Percentiles rank a stretch among this genome's conserved stretches.
These are phyloP conservation scores for Secale cereale DNA, from an alignment of 176 grass and related monocot species.

Conservation along the genomic window DNA sequence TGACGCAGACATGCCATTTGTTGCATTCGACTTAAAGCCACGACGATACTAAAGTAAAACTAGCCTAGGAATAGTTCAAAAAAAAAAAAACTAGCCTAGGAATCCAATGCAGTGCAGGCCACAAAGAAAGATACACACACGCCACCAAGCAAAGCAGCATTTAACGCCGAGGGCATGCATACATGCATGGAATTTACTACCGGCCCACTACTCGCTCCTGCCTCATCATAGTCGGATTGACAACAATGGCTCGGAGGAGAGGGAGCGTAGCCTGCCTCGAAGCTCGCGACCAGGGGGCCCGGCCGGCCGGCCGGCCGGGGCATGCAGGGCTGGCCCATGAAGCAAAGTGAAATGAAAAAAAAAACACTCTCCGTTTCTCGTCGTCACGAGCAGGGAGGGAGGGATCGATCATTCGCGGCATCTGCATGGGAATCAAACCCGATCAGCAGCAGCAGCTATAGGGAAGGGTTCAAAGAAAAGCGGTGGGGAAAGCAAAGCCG, in stretches of 20 bases:
- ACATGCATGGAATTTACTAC: conserved; percentile 7
- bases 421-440: conserved; percentile 64
- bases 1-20: conserved; percentile 29
- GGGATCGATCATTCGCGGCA: conserved; percentile 33
- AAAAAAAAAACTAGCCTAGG: background rate
- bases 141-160: background rate
- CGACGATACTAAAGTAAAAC: background rate
- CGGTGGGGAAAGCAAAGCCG: background rate
- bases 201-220: background rate
- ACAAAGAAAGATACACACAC: background rate
- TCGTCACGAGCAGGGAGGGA: background rate
- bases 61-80: background rate
- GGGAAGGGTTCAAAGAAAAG: conserved; percentile 21
- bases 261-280: conserved; percentile 42
- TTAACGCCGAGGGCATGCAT: conserved; percentile 13
- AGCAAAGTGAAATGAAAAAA: background rate
- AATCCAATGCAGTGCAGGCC: conserved; percentile 27
- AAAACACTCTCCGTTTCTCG: background rate
- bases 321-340: conserved; percentile 26
- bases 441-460: background rate
- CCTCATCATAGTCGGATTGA: conserved; percentile 5
- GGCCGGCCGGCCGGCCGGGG: background rate
- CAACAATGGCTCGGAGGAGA: conserved; percentile 40
- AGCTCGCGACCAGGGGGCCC: conserved; percentile 25
- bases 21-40: conserved; percentile 6